Percentiles rank a stretch among this genome's conserved stretches.
phyloP scores from a whole-genome alignment of 805 yeast genomes.

The Saccharomyces paradoxus region DNA sequence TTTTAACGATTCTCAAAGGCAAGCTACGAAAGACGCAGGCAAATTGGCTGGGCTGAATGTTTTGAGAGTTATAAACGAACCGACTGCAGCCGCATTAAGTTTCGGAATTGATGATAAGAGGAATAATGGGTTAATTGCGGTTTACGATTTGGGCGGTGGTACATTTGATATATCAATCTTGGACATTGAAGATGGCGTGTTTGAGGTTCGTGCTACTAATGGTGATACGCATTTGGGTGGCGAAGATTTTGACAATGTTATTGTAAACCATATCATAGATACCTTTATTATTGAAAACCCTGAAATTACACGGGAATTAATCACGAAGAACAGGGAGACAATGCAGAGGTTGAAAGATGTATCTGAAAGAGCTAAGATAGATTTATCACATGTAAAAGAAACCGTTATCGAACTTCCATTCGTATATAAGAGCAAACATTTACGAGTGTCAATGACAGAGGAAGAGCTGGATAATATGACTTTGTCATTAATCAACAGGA shows the following conservation, averaged over 20 bases:
- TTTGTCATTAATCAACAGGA: conserved; percentile 54
- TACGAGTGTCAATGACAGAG: conserved; percentile 52
- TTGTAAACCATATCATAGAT: conserved; percentile 49
- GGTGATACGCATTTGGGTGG: conserved; percentile 85
- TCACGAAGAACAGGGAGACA: conserved; percentile 44
- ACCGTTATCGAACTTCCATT: conserved; percentile 66
- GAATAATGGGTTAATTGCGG: conserved; percentile 35
- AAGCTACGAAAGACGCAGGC: conserved; percentile 77
- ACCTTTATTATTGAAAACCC: conserved; percentile 46
- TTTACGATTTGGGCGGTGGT: conserved; percentile 78
- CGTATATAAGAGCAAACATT: conserved; percentile 52
- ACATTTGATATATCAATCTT: conserved; percentile 74
- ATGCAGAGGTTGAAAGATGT: conserved; percentile 75
- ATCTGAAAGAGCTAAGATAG: conserved; percentile 71
- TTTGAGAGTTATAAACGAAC: conserved; percentile 71
- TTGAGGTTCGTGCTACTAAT: conserved; percentile 74
- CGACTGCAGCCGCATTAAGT: conserved; percentile 81
- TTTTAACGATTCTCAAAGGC: conserved; percentile 75
- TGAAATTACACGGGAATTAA: conserved; percentile 28
- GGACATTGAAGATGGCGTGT: conserved; percentile 73
- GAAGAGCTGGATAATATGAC: conserved; percentile 61
- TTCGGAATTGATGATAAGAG: conserved; percentile 52
- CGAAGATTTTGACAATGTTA: conserved; percentile 70
- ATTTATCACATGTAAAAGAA: conserved; percentile 54
- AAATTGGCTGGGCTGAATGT: conserved; percentile 67